Conservation (phyloP, 177 flowering plant species). For the Telopea speciosissima region DNA sequence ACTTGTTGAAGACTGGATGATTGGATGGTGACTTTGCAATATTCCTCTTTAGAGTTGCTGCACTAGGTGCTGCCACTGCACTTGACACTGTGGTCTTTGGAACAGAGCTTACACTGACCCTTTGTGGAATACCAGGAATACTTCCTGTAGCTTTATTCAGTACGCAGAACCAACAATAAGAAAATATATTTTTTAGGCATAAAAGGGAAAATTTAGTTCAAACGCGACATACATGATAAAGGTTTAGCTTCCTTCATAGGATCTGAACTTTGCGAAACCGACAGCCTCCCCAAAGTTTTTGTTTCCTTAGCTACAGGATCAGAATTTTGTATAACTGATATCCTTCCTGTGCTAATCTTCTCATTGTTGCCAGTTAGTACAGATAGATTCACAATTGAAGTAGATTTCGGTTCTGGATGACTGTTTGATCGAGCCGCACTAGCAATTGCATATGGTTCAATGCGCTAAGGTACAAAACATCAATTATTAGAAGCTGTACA, state of each 20-base stretch:
- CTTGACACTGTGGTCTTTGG: conserved; percentile 31
- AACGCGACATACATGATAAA: conserved; percentile 46
- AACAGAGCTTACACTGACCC: conserved; percentile 35
- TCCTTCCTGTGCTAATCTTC: conserved; percentile 59
- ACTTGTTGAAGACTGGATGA: conserved; percentile 42
- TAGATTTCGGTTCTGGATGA: conserved; percentile 49
- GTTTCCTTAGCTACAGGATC: conserved; percentile 55
- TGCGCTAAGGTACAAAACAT: conserved; percentile 46
- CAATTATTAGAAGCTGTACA: conserved; percentile 5
- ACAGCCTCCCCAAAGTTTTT: conserved; percentile 50
- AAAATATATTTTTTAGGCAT: conserved; percentile 1
- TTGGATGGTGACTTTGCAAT: conserved; percentile 40
- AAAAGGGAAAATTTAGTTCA: background rate
- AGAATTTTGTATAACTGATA: conserved; percentile 59
- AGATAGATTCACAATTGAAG: conserved; percentile 41
- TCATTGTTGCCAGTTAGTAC: conserved; percentile 47
- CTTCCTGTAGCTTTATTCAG: conserved; percentile 56
- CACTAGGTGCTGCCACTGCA: conserved; percentile 35
- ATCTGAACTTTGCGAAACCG: conserved; percentile 58
- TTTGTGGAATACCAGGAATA: conserved; percentile 80
- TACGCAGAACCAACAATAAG: conserved; percentile 8
- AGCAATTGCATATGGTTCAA: conserved; percentile 69
- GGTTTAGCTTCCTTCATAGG: conserved; percentile 54
- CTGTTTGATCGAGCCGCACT: conserved; percentile 35
- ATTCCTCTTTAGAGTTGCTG: conserved; percentile 44